A percentile compares a stretch with the other conserved stretches of the same genome.
These are phyloP conservation scores for Lonicera japonica DNA, from an alignment of 129 eudicot species.

Conservation along the genomic window DNA sequence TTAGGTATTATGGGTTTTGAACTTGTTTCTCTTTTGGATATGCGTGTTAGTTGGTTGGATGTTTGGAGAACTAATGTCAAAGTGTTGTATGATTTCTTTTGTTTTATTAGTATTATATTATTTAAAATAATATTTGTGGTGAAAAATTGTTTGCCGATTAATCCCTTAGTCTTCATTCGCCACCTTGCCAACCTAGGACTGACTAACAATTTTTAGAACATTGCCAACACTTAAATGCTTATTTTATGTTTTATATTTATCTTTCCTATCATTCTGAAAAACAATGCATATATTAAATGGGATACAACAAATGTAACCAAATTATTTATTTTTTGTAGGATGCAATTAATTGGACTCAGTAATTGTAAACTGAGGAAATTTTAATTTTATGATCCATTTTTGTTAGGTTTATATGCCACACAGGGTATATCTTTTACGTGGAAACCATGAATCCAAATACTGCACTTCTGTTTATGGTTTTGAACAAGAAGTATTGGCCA, in stretches of 20 bases:
- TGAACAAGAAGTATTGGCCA: slow-evolving; percentile 76
- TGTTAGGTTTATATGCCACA: slow-evolving; percentile 77
- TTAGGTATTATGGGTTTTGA: no score
- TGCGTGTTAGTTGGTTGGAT: no score
- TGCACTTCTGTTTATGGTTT: slow-evolving; percentile 95
- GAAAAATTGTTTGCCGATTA: no score
- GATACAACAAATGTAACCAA: background rate
- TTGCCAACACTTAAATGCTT: no score
- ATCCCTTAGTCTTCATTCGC: no score
- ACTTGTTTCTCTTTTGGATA: no score
- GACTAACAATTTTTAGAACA: no score
- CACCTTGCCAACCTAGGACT: no score
- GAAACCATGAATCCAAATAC: slow-evolving; percentile 94
- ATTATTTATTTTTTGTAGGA: background rate
- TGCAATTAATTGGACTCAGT: background rate
- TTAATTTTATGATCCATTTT: slow-evolving; percentile 1
- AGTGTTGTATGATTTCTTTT: no score
- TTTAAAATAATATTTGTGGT: no score
- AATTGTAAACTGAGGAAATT: background rate
- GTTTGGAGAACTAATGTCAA: no score
- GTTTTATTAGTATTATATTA: no score
- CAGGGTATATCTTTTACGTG: slow-evolving; percentile 89
- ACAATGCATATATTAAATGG: background rate
- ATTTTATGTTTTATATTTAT: background rate
- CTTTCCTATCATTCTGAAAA: background rate